A percentile compares a stretch with the other conserved stretches of the same genome.
Evolutionary conservation across 179 eudicot genomes (phyloP).

Genomic region (Silene noctiflora): DNA sequence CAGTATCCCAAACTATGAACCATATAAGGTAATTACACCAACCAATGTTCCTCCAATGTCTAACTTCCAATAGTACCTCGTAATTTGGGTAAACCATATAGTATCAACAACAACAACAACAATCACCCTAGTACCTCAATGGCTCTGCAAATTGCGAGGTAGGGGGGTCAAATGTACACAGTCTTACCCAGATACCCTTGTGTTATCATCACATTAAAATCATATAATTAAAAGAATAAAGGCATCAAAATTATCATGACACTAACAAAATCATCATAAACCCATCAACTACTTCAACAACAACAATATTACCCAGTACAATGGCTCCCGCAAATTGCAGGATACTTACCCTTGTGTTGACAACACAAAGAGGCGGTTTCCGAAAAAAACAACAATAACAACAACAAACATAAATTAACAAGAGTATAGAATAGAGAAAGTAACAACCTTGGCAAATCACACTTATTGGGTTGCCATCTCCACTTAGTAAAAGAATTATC

Average conservation of each 20-base stretch:
- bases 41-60: background rate
- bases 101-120: no score
- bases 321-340: no score
- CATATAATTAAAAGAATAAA: background rate
- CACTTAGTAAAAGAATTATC: constrained; percentile 76
- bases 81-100: no score
- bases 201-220: background rate
- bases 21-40: constrained; percentile 7
- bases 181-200: no score
- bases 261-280: background rate
- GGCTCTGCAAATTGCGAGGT: no score
- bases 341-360: no score
- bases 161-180: no score
- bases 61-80: no score
- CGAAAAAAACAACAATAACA: no score
- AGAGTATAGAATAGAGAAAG: constrained; percentile 12
- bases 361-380: no score
- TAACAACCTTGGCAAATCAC: constrained; percentile 87
- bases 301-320: no score
- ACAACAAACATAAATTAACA: background rate
- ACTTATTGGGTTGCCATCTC: constrained; percentile 92
- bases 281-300: background rate
- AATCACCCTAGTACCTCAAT: no score
- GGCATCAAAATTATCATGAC: background rate
- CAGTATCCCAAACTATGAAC: background rate